A percentile compares a stretch with the other conserved stretches of the same genome.
phyloP scores from a whole-genome alignment of 2,329 filamentous ascomycete genomes.

The Ophidiomyces ophidiicola region DNA sequence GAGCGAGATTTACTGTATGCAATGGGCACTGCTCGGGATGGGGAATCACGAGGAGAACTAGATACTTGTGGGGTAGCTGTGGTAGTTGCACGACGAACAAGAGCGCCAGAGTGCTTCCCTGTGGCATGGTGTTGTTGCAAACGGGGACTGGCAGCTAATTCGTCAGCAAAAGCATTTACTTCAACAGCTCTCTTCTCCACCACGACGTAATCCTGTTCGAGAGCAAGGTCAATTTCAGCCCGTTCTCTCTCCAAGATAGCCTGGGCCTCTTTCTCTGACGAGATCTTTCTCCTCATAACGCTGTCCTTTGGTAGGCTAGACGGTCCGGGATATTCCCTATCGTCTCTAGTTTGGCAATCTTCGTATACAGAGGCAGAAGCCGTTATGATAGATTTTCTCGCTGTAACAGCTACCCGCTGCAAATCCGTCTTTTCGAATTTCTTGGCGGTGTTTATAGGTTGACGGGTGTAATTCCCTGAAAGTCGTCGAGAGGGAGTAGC shows the following conservation, averaged over 20 bases:
- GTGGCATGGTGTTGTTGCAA: constrained; percentile 35
- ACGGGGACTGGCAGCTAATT: constrained; percentile 72
- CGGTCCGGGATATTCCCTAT: constrained; percentile 32
- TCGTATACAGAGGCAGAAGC: constrained; percentile 33
- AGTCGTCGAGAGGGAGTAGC: constrained; percentile 19
- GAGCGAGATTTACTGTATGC: constrained; percentile 52
- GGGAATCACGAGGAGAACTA: constrained; percentile 39
- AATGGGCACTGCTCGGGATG: constrained; percentile 63
- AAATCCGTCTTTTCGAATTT: constrained; percentile 27
- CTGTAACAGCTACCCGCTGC: constrained; percentile 19
- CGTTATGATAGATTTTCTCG: constrained; percentile 25
- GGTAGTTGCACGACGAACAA: constrained; percentile 66
- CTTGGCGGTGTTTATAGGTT: constrained; percentile 18
- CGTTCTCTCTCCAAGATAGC: constrained; percentile 44
- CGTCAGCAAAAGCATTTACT: constrained; percentile 93
- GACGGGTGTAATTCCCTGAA: constrained; percentile 21
- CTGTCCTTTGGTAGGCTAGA: constrained; percentile 37
- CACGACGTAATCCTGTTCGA: constrained; percentile 88
- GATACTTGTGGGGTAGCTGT: constrained; percentile 58
- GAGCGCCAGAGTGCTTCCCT: constrained; percentile 47
- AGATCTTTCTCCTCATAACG: constrained; percentile 28
- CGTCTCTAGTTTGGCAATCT: constrained; percentile 41
- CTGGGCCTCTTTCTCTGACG: constrained; percentile 23
- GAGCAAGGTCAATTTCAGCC: constrained; percentile 73
- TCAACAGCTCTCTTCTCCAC: constrained; percentile 93